Evolutionary conservation across 108 stramenopile species (phyloP).

Genomic region (Fragilaria radians): DNA sequence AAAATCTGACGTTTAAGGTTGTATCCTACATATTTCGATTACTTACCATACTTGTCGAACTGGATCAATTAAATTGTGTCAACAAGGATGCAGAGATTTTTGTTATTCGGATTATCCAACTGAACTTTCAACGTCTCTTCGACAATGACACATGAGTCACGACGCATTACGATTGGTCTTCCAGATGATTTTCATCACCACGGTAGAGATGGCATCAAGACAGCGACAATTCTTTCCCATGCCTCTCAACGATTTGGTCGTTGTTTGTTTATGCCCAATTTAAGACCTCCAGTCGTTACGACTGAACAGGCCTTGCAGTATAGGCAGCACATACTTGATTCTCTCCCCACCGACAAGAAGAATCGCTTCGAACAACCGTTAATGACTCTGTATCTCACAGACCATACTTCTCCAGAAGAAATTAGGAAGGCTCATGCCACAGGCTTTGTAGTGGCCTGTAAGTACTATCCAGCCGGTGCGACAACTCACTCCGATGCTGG

Average conservation of each 20-base stretch:
- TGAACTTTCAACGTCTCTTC: too few relatives aligned
- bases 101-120: too few relatives aligned
- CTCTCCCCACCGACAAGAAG: slow-evolving; percentile 16
- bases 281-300: slow-evolving; percentile 94
- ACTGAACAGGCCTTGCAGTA: slow-evolving; percentile 85
- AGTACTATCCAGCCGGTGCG: slow-evolving; percentile 99
- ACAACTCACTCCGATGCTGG: slow-evolving; percentile 97
- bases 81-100: too few relatives aligned
- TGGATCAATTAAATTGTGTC: too few relatives aligned
- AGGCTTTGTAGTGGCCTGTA: slow-evolving; percentile 79
- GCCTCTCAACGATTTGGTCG: slow-evolving; percentile 71
- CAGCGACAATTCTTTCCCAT: slow-evolving; percentile 50
- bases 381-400: slow-evolving; percentile 97
- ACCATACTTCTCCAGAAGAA: slow-evolving; percentile 92
- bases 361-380: slow-evolving; percentile 65
- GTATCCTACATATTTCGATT: too few relatives aligned
- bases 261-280: slow-evolving; percentile 96
- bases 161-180: slow-evolving; percentile 41
- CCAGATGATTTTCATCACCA: slow-evolving; percentile 99
- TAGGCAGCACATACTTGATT: slow-evolving; percentile 69
- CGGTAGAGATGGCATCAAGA: slow-evolving; percentile 78
- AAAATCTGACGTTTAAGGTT: too few relatives aligned
- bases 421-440: slow-evolving; percentile 71
- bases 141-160: not conserved
- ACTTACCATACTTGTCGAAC: too few relatives aligned